Conservation (phyloP, 1,284 basidiomycete genomes). For the Pascua guehoae region DNA sequence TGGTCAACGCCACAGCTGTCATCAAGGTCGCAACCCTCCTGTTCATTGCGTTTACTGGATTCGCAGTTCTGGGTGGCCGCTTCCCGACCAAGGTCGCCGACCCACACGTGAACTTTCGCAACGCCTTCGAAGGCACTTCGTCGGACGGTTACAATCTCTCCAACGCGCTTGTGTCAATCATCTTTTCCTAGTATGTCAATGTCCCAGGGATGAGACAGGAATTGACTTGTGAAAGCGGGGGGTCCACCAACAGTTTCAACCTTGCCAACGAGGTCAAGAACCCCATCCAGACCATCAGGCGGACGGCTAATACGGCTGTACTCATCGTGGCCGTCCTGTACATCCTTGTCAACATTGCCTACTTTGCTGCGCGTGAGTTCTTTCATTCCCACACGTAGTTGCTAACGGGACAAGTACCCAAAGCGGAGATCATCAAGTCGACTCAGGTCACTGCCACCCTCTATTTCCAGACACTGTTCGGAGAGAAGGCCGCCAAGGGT, state of each 20-base stretch:
- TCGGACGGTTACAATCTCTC: constrained; percentile 53
- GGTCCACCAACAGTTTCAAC: constrained; percentile 54
- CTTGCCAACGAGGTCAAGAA: constrained; percentile 52
- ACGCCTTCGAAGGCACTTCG: constrained; percentile 53
- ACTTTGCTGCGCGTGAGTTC: constrained; percentile 39
- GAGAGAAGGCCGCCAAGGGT: constrained; percentile 37
- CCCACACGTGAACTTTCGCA: constrained; percentile 55
- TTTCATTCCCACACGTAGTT: background rate
- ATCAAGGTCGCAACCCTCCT: constrained; percentile 9
- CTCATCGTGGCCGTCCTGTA: constrained; percentile 33
- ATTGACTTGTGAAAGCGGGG: constrained; percentile 17
- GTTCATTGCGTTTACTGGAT: constrained; percentile 52
- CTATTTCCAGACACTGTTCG: constrained; percentile 48
- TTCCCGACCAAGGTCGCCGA: constrained; percentile 34
- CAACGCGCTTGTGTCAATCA: constrained; percentile 30
- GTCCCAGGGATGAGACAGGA: no score
- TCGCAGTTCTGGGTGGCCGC: constrained; percentile 54
- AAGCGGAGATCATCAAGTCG: constrained; percentile 34
- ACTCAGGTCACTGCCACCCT: constrained; percentile 40
- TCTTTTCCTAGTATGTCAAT: constrained; percentile 4
- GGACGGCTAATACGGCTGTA: constrained; percentile 26
- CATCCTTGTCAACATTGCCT: constrained; percentile 39
- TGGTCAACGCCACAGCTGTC: background rate
- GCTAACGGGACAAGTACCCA: constrained; percentile 24
- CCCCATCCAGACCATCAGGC: constrained; percentile 36